Base-by-base conservation (phyloP, 2,329 filamentous ascomycete species). In the Colletotrichum camelliae region DNA sequence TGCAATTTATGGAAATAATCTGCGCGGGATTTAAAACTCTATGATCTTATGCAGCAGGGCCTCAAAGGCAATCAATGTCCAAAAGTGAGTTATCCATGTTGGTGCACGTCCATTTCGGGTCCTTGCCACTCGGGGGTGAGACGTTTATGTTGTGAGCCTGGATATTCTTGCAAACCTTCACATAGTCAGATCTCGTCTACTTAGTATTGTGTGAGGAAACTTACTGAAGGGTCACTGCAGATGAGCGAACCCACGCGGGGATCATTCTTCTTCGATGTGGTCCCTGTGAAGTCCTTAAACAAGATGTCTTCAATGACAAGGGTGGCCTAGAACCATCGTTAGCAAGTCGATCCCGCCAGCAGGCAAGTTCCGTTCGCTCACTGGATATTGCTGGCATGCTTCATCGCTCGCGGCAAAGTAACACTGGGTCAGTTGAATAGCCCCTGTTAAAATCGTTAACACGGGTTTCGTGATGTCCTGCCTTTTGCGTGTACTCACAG, bases 91-190 rank as follows among this genome's bases (percentile, higher is more conserved):
- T 55, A 9, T 70, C 66, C 43, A 74, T 58, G 66, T 74, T 74
- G 21, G 37, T 65, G 60, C 72, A 74, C 9, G 33, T 52, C 13
- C 43, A 74, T 13, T 58, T 57, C 16, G 72, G 21, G 2, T 58
- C 55, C 5, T 70, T 65, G 31, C 72, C 67, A n/a, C 72, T 66
- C 2, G 72, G 58, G 4, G 72, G 72, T 9, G 39, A 35, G 16
- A 75, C 35, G 37, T 43, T 67, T 5, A 75, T 61, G 31, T 75
- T 67, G 7, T 67, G 61, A 6, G 67, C 72, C 15, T 24, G 52
- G 8, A 75, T 71, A 15, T 62, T 62, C 13, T 33, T 66, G 72
- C 72, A 75, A 7, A 66, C 52, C 52, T 71, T 16, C 43, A 21
- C 39, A 1, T 10, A 9, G 39, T 43, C 9, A 43, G 39, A 43